Percentiles rank a stretch among this genome's conserved stretches.
Conservation (phyloP, 257 asterid genomes). For the Cordia subcordata region DNA sequence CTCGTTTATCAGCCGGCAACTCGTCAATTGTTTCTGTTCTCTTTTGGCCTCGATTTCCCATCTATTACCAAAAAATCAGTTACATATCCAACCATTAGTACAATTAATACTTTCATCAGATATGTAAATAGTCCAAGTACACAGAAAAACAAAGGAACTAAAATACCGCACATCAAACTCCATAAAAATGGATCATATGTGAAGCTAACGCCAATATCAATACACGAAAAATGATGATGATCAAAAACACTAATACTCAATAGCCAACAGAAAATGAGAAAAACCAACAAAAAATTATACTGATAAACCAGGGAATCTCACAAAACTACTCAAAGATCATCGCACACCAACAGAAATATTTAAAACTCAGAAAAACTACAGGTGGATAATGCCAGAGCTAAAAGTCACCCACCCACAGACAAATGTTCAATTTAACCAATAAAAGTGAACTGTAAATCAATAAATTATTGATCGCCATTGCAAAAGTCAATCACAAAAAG, state of each 20-base stretch:
- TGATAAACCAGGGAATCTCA: neutral
- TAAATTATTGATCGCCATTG: neutral
- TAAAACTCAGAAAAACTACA: neutral
- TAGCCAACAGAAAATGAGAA: neutral
- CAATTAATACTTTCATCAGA: no score
- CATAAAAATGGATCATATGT: no score
- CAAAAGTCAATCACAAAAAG: neutral
- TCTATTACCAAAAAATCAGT: slow-evolving; percentile 14
- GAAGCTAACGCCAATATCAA: neutral
- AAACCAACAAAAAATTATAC: neutral
- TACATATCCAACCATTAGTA: neutral
- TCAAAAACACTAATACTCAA: neutral
- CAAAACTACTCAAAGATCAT: neutral
- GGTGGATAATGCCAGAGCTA: neutral
- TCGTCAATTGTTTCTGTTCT: slow-evolving; percentile 66
- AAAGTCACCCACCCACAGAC: neutral
- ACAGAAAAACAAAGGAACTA: no score
- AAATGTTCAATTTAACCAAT: neutral
- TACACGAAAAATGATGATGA: no score
- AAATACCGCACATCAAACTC: neutral
- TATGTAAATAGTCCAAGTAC: no score
- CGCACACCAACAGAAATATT: neutral
- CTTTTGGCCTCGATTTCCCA: slow-evolving; percentile 90
- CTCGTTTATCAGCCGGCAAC: slow-evolving; percentile 93
- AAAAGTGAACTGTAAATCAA: no score